Percentiles rank a stretch among this genome's conserved stretches.
phyloP scores from a whole-genome alignment of 2,329 filamentous ascomycete species.

The Fusarium staphyleae region DNA sequence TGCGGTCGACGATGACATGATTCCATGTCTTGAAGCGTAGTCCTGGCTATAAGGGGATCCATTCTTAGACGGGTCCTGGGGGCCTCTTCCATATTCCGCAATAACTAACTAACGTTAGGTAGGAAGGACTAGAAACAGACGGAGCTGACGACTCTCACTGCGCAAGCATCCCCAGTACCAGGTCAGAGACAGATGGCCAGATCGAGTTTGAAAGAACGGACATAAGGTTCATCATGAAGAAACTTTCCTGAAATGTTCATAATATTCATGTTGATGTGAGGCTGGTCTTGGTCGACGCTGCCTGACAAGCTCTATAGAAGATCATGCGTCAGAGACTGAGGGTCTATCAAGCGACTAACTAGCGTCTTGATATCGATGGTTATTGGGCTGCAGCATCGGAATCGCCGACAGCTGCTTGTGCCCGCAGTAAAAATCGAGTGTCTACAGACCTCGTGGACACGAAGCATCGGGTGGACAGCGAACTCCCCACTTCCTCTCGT shows the following conservation, averaged over 20 bases:
- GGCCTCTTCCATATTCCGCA: not conserved
- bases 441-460: not conserved
- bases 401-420: not conserved
- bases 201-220: not conserved
- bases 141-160: not conserved
- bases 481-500: not conserved
- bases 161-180: not conserved
- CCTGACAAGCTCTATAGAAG: slow-evolving; percentile 13
- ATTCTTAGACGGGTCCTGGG: not conserved
- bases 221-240: slow-evolving; percentile 17
- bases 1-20: not conserved
- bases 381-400: slow-evolving; percentile 9
- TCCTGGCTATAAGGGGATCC: not conserved
- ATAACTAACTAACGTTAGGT: too few relatives aligned
- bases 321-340: slow-evolving; percentile 17
- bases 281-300: slow-evolving; percentile 14
- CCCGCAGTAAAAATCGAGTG: not conserved
- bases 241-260: slow-evolving; percentile 20
- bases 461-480: slow-evolving; percentile 1
- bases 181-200: too few relatives aligned
- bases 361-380: slow-evolving; percentile 9
- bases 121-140: not conserved
- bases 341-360: slow-evolving; percentile 7
- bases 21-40: not conserved
- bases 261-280: too few relatives aligned